Conservation (phyloP, 768 basidiomycete genomes). For the Aureoboletus auriporus region DNA sequence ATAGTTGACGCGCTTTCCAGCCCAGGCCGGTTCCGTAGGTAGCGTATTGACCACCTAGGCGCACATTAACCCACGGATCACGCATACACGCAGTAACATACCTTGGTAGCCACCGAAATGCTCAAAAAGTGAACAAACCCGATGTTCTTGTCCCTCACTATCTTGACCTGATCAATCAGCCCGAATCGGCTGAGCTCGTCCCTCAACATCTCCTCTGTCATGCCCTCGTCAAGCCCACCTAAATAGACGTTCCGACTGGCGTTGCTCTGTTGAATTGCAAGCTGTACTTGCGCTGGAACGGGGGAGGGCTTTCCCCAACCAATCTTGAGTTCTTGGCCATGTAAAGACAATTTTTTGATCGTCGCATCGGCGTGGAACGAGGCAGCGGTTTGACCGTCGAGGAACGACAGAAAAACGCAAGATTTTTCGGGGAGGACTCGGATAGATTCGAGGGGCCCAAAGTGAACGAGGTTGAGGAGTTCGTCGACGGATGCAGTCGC, state of each 20-base stretch:
- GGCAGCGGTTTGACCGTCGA: conserved; percentile 88
- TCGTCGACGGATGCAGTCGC: conserved; percentile 96
- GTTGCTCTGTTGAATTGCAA: conserved; percentile 88
- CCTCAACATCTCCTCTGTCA: conserved; percentile 88
- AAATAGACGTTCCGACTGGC: conserved; percentile 96
- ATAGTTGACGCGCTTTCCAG: conserved; percentile 94
- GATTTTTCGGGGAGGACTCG: conserved; percentile 95
- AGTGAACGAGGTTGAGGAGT: conserved; percentile 94
- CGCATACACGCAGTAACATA: conserved; percentile 30
- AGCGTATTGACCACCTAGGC: conserved; percentile 86
- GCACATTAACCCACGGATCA: background rate
- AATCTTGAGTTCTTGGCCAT: conserved; percentile 96
- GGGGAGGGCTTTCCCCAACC: conserved; percentile 97
- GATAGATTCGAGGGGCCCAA: conserved; percentile 93
- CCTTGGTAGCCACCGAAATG: conserved; percentile 94
- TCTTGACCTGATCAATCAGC: conserved; percentile 98
- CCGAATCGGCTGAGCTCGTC: conserved; percentile 93
- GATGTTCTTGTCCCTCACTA: conserved; percentile 98
- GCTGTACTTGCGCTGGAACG: conserved; percentile 79
- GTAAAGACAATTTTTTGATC: conserved; percentile 88
- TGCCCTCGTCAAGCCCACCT: conserved; percentile 84
- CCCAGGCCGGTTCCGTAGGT: conserved; percentile 89
- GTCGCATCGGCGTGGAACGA: conserved; percentile 97
- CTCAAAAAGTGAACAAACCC: conserved; percentile 98
- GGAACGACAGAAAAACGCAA: conserved; percentile 97